Evolutionary conservation across 164 flowering plant species (phyloP).

Genomic region (Tetracentron sinense): DNA sequence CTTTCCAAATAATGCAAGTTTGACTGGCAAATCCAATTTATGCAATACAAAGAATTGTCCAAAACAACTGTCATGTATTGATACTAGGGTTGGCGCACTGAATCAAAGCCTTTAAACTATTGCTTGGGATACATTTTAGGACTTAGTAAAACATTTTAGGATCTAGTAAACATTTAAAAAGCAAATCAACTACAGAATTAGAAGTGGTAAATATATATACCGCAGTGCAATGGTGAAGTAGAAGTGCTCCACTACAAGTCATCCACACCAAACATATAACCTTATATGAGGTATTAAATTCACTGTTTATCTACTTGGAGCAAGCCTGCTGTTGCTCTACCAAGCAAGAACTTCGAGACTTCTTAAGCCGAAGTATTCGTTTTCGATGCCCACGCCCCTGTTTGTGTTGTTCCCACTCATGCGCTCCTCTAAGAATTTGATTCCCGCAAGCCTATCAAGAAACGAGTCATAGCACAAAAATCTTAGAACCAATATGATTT

Average conservation of each 20-base stretch:
- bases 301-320: not conserved
- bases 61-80: too few relatives aligned
- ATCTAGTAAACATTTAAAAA: too few relatives aligned
- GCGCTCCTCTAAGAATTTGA: conserved; percentile 64
- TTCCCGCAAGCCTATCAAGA: conserved; percentile 69
- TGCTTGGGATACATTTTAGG: too few relatives aligned
- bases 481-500: not conserved
- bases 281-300: not conserved
- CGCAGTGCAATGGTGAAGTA: too few relatives aligned
- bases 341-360: conserved; percentile 22
- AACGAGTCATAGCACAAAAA: not conserved
- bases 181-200: too few relatives aligned
- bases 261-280: not conserved
- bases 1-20: too few relatives aligned
- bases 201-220: too few relatives aligned
- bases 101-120: too few relatives aligned
- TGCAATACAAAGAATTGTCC: too few relatives aligned
- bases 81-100: too few relatives aligned
- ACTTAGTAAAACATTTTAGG: too few relatives aligned
- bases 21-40: too few relatives aligned
- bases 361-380: conserved; percentile 43
- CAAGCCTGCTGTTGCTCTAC: conserved; percentile 7
- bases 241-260: not conserved
- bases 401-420: conserved; percentile 88
- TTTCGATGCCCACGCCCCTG: conserved; percentile 77